Evolutionary conservation across 345 rosid genomes (phyloP), one percentile per base, ranked within the genome.

Genomic region (Linum tenue): DNA sequence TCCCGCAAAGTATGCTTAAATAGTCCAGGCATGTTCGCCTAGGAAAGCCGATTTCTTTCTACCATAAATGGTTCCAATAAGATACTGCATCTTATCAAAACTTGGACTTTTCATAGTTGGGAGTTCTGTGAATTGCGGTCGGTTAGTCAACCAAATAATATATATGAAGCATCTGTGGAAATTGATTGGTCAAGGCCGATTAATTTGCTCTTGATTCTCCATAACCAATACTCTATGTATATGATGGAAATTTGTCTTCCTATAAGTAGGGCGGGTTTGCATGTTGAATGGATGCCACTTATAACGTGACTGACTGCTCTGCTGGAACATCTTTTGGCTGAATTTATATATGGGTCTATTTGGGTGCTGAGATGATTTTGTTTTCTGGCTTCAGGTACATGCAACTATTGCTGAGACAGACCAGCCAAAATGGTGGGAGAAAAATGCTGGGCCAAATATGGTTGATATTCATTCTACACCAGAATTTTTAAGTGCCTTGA

Each of bases 391-490:
- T 62, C 74, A 91, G 98, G 84, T 78, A 38, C 80, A 77, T 71
- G 96, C 90, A 31, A 64, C 84, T 57, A 57, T 87, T 79, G 81
- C 87, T 2, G 84, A 84, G 70, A 84, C 92, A 3, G 86, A 88
- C 59, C 87, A 80, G 64, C 95, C 95, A 50, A 87, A 90, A 81
- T 90, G 97, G 97, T 87, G 97, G 97, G 97, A 90, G 70, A 85
- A 72, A 76, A 86, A 82, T 77, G 78, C 86, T 8, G 91, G 89
- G 14, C 89, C 97, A 50, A 90, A 90, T 77, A 90, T 90, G 97
- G 67, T 83, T 11, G 97, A 90, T 70, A 83, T 90, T 76, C 97
- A 87, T 77, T 90, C 97, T 6, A 86, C 97, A 9, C 84, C 86
- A 72, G 97, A 88, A 68, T 90, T 87, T 77, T 76, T 87, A 69